Evolutionary conservation across 2,329 filamentous ascomycete genomes (phyloP).

Genomic region (Fonsecaea pedrosoi): DNA sequence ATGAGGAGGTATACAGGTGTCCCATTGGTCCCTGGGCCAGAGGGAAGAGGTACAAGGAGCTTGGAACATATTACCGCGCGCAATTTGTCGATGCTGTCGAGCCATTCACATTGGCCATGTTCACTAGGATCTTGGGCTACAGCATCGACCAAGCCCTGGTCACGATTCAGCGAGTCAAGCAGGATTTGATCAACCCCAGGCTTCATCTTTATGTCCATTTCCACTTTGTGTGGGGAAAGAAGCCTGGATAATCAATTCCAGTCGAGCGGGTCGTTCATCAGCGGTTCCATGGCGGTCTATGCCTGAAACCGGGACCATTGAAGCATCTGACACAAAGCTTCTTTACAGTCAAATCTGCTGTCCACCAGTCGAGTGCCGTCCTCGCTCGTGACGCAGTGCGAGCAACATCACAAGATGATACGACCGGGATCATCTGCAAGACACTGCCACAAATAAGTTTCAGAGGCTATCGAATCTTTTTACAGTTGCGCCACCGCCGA

Average conservation of each 20-base stretch:
- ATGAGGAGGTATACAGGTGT: conserved; percentile 20
- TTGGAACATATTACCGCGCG: conserved; percentile 45
- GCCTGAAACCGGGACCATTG: background rate
- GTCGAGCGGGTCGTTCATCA: background rate
- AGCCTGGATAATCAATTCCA: background rate
- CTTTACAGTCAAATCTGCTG: background rate
- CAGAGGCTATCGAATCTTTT: background rate
- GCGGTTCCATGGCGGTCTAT: background rate
- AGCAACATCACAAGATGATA: background rate
- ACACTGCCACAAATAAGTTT: too few relatives aligned
- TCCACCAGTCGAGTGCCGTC: background rate
- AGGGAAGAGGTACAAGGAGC: conserved; percentile 39
- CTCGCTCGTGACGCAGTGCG: background rate
- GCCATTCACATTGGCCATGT: conserved; percentile 47
- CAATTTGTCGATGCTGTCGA: conserved; percentile 45
- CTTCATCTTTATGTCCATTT: conserved; percentile 24
- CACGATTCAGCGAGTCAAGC: conserved; percentile 13
- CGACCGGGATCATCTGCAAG: too few relatives aligned
- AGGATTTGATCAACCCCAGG: conserved; percentile 22
- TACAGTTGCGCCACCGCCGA: too few relatives aligned
- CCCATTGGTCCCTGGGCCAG: conserved; percentile 44
- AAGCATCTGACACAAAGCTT: background rate
- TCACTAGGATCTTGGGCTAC: conserved; percentile 47
- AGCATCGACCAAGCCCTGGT: conserved; percentile 41
- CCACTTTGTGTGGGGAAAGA: conserved; percentile 28